A percentile compares a stretch with the other conserved stretches of the same genome.
Conservation (phyloP, 306 rosid species). For the Vigna nakashimae region DNA sequence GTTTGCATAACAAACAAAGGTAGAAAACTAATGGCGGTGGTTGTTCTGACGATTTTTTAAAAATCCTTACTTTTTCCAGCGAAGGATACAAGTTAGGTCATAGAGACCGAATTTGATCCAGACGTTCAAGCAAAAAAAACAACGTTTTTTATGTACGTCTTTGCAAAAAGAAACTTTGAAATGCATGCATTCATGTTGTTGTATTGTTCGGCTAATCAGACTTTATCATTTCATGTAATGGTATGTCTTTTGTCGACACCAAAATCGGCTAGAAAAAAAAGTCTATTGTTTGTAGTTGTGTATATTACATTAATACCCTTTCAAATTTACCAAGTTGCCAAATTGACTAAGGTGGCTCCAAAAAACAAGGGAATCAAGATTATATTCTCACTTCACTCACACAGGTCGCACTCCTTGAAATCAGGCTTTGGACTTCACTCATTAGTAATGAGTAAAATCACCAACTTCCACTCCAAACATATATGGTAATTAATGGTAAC, state of each 20-base stretch:
- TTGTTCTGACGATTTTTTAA: slow-evolving; percentile 21
- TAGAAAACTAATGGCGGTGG: slow-evolving; percentile 23
- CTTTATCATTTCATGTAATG: slow-evolving; percentile 40
- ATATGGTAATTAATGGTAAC: slow-evolving; percentile 19
- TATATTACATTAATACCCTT: not conserved
- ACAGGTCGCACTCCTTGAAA: slow-evolving; percentile 47
- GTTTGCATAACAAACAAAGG: slow-evolving; percentile 20
- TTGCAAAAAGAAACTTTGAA: slow-evolving; percentile 25
- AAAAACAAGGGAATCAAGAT: slow-evolving; percentile 45
- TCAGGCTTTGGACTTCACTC: slow-evolving; percentile 49
- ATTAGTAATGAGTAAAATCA: slow-evolving; percentile 21
- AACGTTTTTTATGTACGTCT: not conserved
- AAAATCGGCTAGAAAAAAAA: slow-evolving; percentile 43
- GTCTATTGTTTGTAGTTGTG: slow-evolving; percentile 35
- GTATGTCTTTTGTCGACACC: slow-evolving; percentile 44
- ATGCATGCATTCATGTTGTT: slow-evolving; percentile 29
- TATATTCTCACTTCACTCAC: slow-evolving; percentile 40
- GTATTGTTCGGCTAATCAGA: slow-evolving; percentile 32
- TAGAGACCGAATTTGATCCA: not conserved
- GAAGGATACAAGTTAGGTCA: slow-evolving; percentile 8
- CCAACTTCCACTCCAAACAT: not conserved
- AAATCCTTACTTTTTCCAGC: slow-evolving; percentile 27
- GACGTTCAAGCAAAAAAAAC: not conserved
- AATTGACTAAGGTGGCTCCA: slow-evolving; percentile 53
- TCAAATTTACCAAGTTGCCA: slow-evolving; percentile 40